Conservation (phyloP, 1,139 yeast species). For the Scheffersomyces segobiensis region DNA sequence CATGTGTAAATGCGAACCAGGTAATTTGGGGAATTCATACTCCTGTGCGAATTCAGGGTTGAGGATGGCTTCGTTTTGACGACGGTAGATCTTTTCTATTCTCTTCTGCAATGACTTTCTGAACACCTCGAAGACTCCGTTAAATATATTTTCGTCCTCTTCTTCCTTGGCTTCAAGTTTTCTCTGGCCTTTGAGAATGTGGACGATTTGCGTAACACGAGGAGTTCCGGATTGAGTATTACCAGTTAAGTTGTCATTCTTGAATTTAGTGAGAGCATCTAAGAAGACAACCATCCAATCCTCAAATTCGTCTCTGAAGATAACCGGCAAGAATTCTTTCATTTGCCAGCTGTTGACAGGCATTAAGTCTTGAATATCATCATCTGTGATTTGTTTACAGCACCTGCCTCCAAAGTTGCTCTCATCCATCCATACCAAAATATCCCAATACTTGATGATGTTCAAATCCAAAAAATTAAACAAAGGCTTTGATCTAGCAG, state of each 20-base stretch:
- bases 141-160: conserved; percentile 31
- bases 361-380: conserved; percentile 56
- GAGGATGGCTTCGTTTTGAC: conserved; percentile 72
- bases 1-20: conserved; percentile 65
- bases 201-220: conserved; percentile 66
- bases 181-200: conserved; percentile 48
- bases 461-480: conserved; percentile 79
- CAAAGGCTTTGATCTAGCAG: conserved; percentile 77
- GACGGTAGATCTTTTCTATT: conserved; percentile 60
- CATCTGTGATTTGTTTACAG: conserved; percentile 57
- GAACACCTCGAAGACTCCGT: conserved; percentile 51
- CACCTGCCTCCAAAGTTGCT: conserved; percentile 84
- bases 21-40: conserved; percentile 69
- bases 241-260: conserved; percentile 40
- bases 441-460: conserved; percentile 84
- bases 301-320: conserved; percentile 79
- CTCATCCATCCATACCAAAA: conserved; percentile 92
- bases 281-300: conserved; percentile 82
- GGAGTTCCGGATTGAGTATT: conserved; percentile 49
- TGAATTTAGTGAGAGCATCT: conserved; percentile 65
- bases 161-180: conserved; percentile 31
- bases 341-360: conserved; percentile 82
- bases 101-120: conserved; percentile 68
- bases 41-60: conserved; percentile 65
- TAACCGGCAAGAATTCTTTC: conserved; percentile 67